Evolutionary conservation across 2,329 filamentous ascomycete species (phyloP).

Genomic region (Cladosporium sp.): DNA sequence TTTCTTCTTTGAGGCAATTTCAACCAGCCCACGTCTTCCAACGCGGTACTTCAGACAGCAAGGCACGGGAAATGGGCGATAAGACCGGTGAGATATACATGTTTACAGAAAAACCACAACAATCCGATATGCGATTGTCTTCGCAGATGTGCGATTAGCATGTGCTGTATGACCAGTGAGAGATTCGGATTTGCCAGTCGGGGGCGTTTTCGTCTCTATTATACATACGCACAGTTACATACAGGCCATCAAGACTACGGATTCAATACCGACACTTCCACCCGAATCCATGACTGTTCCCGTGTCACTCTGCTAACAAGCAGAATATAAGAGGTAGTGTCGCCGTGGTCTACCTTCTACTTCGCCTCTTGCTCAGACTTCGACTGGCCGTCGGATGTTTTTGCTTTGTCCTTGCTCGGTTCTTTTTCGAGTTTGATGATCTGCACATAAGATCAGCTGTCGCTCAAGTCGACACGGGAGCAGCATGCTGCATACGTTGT

Average conservation of each 20-base stretch:
- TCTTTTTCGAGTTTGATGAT: conserved; percentile 8
- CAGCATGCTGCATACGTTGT: conserved; percentile 14
- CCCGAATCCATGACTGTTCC: too few species aligned
- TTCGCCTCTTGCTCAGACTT: background rate
- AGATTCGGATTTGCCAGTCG: background rate
- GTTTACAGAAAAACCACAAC: background rate
- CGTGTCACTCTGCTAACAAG: background rate
- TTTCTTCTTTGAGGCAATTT: background rate
- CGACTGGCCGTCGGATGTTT: conserved; percentile 4
- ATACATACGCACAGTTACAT: background rate
- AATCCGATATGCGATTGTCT: background rate
- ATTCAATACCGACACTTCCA: too few species aligned
- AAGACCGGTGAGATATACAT: background rate
- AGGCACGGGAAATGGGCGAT: background rate
- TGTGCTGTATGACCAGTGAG: background rate
- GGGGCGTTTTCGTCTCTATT: background rate
- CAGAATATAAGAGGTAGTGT: background rate
- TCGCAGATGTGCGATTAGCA: background rate
- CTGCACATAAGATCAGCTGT: conserved; percentile 1
- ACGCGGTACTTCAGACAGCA: background rate
- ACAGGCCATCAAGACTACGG: background rate
- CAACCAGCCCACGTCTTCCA: background rate
- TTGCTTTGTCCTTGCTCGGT: background rate
- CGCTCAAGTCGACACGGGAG: background rate
- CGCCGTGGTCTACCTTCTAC: background rate